These are phyloP conservation scores for Talinum fruticosum DNA, from an alignment of 148 eudicot species.

Conservation along the genomic window DNA sequence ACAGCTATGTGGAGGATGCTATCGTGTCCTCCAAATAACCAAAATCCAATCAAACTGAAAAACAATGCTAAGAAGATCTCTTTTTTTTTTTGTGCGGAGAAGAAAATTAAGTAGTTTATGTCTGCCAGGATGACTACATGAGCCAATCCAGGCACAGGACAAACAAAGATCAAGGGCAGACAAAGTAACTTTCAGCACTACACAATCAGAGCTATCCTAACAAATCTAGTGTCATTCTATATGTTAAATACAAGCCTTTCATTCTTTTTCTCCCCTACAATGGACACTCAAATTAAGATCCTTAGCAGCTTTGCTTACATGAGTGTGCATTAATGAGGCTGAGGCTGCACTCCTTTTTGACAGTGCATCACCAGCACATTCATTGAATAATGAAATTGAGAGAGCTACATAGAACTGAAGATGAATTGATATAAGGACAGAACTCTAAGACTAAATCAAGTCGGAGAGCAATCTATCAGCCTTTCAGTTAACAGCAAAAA, in stretches of 20 bases:
- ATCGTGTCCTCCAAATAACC: not conserved
- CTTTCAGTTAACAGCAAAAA: not conserved
- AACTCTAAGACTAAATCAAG: not conserved
- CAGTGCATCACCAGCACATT: not conserved
- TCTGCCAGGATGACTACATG: too few relatives aligned
- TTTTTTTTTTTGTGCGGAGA: too few relatives aligned
- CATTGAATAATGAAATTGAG: not conserved
- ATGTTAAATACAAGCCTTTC: too few relatives aligned
- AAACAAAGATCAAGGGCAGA: too few relatives aligned
- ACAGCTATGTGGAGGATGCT: not conserved
- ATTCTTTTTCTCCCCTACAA: too few relatives aligned
- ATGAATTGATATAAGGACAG: slow-evolving; percentile 20
- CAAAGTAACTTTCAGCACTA: too few relatives aligned
- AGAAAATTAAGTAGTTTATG: too few relatives aligned
- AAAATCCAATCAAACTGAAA: not conserved
- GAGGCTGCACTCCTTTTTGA: not conserved
- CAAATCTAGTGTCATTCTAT: too few relatives aligned
- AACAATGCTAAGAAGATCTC: not conserved
- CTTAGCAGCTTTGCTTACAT: not conserved
- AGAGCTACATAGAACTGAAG: not conserved
- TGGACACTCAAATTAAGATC: not conserved
- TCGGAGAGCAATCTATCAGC: not conserved
- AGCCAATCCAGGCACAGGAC: too few relatives aligned
- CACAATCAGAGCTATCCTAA: not conserved
- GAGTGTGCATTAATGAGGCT: not conserved